These are phyloP conservation scores for Rosa persica DNA, from an alignment of 306 rosid species.

Conservation along the genomic window DNA sequence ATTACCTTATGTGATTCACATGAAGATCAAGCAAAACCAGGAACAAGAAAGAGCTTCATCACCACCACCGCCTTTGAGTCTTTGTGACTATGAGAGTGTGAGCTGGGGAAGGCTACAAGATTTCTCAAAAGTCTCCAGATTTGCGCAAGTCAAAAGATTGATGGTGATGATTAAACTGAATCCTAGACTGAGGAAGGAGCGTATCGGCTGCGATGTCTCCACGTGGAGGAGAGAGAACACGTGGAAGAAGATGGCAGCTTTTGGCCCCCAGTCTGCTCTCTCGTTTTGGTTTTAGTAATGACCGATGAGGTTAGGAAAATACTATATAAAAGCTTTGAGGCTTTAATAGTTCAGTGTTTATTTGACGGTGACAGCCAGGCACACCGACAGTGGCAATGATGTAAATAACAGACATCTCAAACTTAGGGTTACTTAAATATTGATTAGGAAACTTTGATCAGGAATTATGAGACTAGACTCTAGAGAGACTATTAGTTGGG, in stretches of 20 bases:
- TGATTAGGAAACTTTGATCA: not conserved
- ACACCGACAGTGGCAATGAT: conserved; percentile 43
- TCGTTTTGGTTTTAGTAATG: not conserved
- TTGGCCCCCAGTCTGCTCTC: not conserved
- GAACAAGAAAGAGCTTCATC: conserved; percentile 8
- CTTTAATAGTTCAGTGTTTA: not conserved
- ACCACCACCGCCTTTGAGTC: not conserved
- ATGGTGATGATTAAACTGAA: conserved; percentile 1
- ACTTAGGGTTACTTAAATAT: not conserved
- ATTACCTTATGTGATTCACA: conserved; percentile 13
- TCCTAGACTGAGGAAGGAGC: not conserved
- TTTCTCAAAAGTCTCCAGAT: conserved; percentile 1
- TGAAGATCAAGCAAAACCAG: conserved; percentile 22
- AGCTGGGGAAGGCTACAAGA: conserved; percentile 5
- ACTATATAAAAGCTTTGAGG: not conserved
- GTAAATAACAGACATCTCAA: conserved; percentile 3
- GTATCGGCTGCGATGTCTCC: conserved; percentile 27
- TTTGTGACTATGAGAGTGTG: conserved; percentile 20
- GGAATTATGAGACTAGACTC: not conserved
- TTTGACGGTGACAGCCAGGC: not conserved
- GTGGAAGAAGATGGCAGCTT: conserved; percentile 26
- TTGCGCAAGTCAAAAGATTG: not conserved
- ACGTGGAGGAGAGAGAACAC: conserved; percentile 20
- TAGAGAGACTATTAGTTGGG: not conserved
- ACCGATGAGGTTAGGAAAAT: not conserved